phyloP scores from a whole-genome alignment of 106 monocot genomes.

The Dioscorea dumetorum region DNA sequence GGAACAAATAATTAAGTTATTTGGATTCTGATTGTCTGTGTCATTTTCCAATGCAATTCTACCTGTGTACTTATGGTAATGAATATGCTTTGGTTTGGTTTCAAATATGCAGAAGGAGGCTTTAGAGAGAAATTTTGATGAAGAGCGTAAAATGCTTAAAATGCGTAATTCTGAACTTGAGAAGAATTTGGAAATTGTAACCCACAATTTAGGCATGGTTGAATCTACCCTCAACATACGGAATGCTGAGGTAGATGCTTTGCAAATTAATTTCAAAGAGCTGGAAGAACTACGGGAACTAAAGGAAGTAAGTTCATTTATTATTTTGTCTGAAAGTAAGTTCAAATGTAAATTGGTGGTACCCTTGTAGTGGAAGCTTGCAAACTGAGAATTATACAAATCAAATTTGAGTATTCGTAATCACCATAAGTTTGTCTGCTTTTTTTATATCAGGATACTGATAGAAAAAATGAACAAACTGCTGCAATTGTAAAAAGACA shows the following conservation, averaged over 20 bases:
- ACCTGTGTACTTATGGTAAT: neutral
- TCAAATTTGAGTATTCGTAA: too few species aligned
- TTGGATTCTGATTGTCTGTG: neutral
- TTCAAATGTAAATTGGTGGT: too few species aligned
- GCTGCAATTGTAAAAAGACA: constrained; percentile 89
- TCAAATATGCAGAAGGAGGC: constrained; percentile 29
- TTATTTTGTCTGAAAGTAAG: neutral
- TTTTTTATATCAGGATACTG: constrained; percentile 72
- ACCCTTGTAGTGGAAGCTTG: too few species aligned
- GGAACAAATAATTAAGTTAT: neutral
- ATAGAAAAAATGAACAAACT: constrained; percentile 94
- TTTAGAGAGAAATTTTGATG: constrained; percentile 49
- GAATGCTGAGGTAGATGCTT: constrained; percentile 54
- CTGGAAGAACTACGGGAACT: constrained; percentile 88
- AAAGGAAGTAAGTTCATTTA: constrained; percentile 55
- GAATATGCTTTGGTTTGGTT: neutral
- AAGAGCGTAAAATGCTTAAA: constrained; percentile 46
- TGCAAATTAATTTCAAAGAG: constrained; percentile 70
- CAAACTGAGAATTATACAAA: too few species aligned
- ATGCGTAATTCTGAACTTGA: constrained; percentile 54
- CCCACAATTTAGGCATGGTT: constrained; percentile 35
- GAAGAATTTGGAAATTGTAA: constrained; percentile 41
- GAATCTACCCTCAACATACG: constrained; percentile 57
- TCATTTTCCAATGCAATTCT: neutral
- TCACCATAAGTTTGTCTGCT: neutral